phyloP scores from a whole-genome alignment of 2,329 filamentous ascomycete species.

The Cladosporium sp. region DNA sequence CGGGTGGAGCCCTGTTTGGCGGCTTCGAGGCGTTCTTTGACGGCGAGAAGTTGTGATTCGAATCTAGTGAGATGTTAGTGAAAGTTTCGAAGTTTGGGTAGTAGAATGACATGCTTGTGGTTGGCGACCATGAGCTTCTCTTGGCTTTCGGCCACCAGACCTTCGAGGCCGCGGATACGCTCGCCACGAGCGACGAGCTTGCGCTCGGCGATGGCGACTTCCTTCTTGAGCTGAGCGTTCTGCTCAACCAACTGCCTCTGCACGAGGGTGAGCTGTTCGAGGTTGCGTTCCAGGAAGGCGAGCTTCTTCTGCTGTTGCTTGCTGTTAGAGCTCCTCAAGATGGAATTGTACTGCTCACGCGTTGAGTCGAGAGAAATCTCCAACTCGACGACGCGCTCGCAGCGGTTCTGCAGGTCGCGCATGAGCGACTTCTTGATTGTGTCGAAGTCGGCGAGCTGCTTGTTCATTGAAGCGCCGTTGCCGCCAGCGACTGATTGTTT shows the following conservation, averaged over 20 bases:
- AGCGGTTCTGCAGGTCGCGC: slow-evolving; percentile 97
- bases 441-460: slow-evolving; percentile 98
- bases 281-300: slow-evolving; percentile 96
- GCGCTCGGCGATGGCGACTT: slow-evolving; percentile 95
- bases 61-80: no score
- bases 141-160: slow-evolving; percentile 89
- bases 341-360: slow-evolving; percentile 98
- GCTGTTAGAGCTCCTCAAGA: slow-evolving; percentile 93
- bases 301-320: slow-evolving; percentile 99
- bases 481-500: slow-evolving; percentile 62
- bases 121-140: slow-evolving; percentile 97
- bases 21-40: slow-evolving; percentile 95
- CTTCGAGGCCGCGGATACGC: slow-evolving; percentile 90
- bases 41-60: slow-evolving; percentile 91
- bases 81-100: no score
- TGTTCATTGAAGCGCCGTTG: slow-evolving; percentile 74
- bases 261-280: slow-evolving; percentile 95
- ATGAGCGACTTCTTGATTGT: slow-evolving; percentile 99
- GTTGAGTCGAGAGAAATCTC: slow-evolving; percentile 98
- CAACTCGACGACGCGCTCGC: slow-evolving; percentile 91
- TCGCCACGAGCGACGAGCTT: slow-evolving; percentile 96
- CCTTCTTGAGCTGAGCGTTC: slow-evolving; percentile 95
- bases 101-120: slow-evolving; percentile 70
- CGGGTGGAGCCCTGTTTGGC: slow-evolving; percentile 89
- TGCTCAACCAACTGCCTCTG: slow-evolving; percentile 97